Evolutionary conservation across 2,329 filamentous ascomycete species (phyloP), one percentile per base, ranked within the genome.

Genomic region (Colletotrichum tabaci): DNA sequence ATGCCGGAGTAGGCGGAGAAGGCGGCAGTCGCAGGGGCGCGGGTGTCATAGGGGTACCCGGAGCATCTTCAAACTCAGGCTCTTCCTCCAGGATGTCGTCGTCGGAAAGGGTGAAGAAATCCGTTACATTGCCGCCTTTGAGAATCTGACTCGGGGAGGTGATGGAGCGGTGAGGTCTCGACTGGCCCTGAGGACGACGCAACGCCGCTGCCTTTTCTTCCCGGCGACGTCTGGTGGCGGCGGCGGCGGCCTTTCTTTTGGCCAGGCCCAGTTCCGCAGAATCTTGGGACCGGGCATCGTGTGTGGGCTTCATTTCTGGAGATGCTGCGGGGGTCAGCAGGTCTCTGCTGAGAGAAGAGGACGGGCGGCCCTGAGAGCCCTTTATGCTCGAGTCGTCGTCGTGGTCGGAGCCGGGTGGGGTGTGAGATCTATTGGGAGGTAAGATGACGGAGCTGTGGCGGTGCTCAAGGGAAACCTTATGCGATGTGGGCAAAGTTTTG

Each of bases 1-100:
- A 73, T 44, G 73, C 61, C 9, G 69, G 60, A 9, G 69, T 71
- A 12, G 64, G 65, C 26, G 74, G 71, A 5, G 60, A 52, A 9
- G 67, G 56, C 21, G 66, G 71, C 8, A 61, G 23, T 12, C 57
- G 38, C 30, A 49, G n/a, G 16, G 61, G 52, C 13, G 60, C 44
- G 4, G 52, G 42, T 35, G 61, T 42, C 4, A 66, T 47, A 26
- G 71, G 60, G 10, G 70, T 61, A 7, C 56, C 63, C 1, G 56
- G 13, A 2, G 49, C 30, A 15, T 56, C 63, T 9, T 60, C 53
- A 3, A 61, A 23, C 15, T 72, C 55, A 6, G 53, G 75, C 75
- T 76, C 79, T 74, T 90, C 88, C 13, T 90, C 88, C 10, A 88
- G 87, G 72, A 90, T 88, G 66, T 90, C 88, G 40, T 90, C 88